A percentile compares a stretch with the other conserved stretches of the same genome.
These are phyloP conservation scores for Diaporthe destruens DNA, from an alignment of 2,329 filamentous ascomycete species.

Conservation along the genomic window DNA sequence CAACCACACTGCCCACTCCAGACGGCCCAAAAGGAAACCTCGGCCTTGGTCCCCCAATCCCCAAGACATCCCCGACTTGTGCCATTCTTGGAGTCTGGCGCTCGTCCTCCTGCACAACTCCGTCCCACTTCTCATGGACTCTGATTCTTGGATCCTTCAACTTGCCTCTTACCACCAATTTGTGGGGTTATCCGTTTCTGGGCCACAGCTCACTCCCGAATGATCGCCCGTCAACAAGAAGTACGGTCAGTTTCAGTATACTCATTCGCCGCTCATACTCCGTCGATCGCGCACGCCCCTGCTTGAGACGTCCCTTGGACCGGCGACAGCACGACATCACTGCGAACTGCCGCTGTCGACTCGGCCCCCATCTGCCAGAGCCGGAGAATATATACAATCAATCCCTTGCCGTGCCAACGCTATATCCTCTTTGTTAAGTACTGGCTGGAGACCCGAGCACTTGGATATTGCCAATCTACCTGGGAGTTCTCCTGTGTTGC, in stretches of 20 bases:
- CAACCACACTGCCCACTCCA: slow-evolving; percentile 26
- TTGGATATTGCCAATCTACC: not conserved
- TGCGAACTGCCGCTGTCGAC: not conserved
- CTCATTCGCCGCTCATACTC: slow-evolving; percentile 32
- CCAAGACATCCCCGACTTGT: slow-evolving; percentile 25
- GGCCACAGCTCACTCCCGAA: slow-evolving; percentile 5
- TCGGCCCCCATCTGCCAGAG: not conserved
- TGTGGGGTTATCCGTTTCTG: slow-evolving; percentile 24
- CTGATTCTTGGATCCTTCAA: slow-evolving; percentile 1
- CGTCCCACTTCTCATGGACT: slow-evolving; percentile 22
- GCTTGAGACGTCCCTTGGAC: slow-evolving; percentile 25
- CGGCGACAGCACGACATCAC: slow-evolving; percentile 14
- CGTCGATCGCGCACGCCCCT: slow-evolving; percentile 31
- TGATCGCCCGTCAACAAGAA: slow-evolving; percentile 32
- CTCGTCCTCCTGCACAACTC: slow-evolving; percentile 15
- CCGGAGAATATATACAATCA: slow-evolving; percentile 9
- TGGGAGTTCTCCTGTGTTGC: not conserved
- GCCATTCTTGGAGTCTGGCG: slow-evolving; percentile 1
- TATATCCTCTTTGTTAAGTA: slow-evolving; percentile 4
- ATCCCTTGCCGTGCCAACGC: slow-evolving; percentile 10
- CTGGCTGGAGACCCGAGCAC: slow-evolving; percentile 14
- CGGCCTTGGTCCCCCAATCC: slow-evolving; percentile 17
- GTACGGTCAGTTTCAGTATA: slow-evolving; percentile 30
- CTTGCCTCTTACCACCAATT: slow-evolving; percentile 11
- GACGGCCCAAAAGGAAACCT: slow-evolving; percentile 25